These are phyloP conservation scores for Colletotrichum lindemuthianum DNA, from an alignment of 2,329 filamentous ascomycete species.

Conservation along the genomic window DNA sequence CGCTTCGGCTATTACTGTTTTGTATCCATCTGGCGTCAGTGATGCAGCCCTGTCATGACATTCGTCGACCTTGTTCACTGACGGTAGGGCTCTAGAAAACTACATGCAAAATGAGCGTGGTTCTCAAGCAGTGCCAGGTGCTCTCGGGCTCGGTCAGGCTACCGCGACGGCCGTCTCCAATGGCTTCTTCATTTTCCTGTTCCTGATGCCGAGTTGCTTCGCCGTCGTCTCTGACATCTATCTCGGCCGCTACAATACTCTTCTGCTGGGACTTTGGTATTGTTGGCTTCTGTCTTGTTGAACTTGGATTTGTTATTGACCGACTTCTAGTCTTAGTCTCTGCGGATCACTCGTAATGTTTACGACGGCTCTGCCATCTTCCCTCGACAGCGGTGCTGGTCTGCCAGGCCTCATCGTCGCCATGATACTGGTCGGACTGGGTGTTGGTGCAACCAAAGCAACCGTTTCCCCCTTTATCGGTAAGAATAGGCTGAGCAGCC, in stretches of 20 bases:
- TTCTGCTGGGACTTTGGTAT: slow-evolving; percentile 43
- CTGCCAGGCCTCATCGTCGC: slow-evolving; percentile 65
- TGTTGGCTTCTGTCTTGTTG: slow-evolving; percentile 32
- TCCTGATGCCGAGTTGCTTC: slow-evolving; percentile 66
- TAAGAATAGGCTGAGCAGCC: not conserved
- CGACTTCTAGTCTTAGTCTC: slow-evolving; percentile 55
- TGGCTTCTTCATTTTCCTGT: slow-evolving; percentile 57
- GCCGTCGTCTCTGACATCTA: slow-evolving; percentile 70
- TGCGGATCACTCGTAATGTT: slow-evolving; percentile 64
- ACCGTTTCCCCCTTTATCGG: slow-evolving; percentile 53
- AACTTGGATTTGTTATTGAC: not conserved
- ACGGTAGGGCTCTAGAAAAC: slow-evolving; percentile 45
- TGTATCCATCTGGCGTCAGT: slow-evolving; percentile 37
- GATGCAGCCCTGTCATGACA: not conserved
- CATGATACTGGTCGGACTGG: slow-evolving; percentile 67
- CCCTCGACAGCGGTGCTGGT: slow-evolving; percentile 59
- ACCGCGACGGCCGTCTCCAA: slow-evolving; percentile 58
- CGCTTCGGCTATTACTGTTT: slow-evolving; percentile 38
- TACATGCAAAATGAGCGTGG: slow-evolving; percentile 51
- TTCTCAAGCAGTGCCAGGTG: slow-evolving; percentile 53
- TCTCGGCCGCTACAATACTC: slow-evolving; percentile 69
- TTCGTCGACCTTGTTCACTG: not conserved
- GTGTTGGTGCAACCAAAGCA: slow-evolving; percentile 69
- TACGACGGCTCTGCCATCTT: slow-evolving; percentile 61
- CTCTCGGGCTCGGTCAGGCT: slow-evolving; percentile 59